phyloP scores from a whole-genome alignment of 1,284 basidiomycete genomes.

The Uromyces viciae-fabae region DNA sequence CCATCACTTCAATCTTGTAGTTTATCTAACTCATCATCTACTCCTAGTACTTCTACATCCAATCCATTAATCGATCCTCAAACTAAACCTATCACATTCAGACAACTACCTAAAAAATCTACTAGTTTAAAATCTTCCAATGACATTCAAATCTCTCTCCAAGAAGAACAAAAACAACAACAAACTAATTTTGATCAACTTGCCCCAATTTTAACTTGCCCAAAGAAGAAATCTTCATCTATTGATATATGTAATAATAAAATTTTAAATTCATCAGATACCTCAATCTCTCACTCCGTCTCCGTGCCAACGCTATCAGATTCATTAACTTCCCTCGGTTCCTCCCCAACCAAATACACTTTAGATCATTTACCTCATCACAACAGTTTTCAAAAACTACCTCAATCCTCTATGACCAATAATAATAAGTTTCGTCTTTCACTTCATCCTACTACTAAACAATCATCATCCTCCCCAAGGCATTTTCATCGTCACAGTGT shows the following conservation, averaged over 20 bases:
- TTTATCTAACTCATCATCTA: too few species aligned
- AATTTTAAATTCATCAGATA: not conserved
- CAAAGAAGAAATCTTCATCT: constrained; percentile 9
- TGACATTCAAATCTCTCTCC: too few species aligned
- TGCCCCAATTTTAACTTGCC: too few species aligned
- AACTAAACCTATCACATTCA: too few species aligned
- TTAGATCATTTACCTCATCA: not conserved
- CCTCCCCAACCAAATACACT: not conserved
- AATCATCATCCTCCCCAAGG: not conserved
- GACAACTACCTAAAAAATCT: not conserved
- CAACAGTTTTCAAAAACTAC: not conserved
- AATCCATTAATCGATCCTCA: not conserved
- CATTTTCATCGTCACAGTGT: constrained; percentile 20
- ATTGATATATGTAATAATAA: constrained; percentile 9
- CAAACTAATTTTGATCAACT: too few species aligned
- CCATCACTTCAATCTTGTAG: not conserved
- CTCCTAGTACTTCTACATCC: not conserved
- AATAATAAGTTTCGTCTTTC: constrained; percentile 2
- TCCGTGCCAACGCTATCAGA: not conserved
- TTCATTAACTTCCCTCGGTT: not conserved
- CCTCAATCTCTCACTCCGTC: not conserved
- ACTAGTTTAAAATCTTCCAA: not conserved
- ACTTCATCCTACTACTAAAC: constrained; percentile 22
- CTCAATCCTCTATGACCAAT: not conserved
- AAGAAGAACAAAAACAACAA: too few species aligned